Base-by-base conservation (phyloP, 2,329 filamentous ascomycete genomes). In the Parascedosporium putredinis region DNA sequence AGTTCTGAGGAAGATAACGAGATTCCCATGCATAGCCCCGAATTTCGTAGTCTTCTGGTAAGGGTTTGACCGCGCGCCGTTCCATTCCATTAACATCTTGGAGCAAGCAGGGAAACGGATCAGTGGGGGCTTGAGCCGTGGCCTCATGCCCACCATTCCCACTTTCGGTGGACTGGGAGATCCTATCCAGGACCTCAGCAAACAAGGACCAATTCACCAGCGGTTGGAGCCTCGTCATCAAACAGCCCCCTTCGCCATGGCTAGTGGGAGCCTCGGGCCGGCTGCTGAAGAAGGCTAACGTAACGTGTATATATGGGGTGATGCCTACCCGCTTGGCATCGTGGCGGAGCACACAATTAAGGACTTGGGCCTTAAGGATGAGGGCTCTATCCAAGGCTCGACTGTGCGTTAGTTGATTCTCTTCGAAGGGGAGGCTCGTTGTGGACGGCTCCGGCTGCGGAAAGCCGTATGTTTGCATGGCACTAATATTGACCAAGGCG, bases 41-140 rank as follows among this genome's bases (percentile, higher is more conserved):
- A 49, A 87, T 72, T 0, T 76, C 71, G 55, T 79, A 86, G 52
- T 89, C 85, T 45, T 88, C 85, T 0, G 83, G 81, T 0, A 88
- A 60, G 0, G 84, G 83, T 1, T 73, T 67, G 14, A 31, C 20
- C 2, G 18, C 24, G 9, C 18, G n/a, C 5, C 38, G 20, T 16
- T 3, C n/a, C 18, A 16, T 4, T 6, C 27, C 27, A 31, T 7
- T 7, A 31, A 31, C 27, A 3, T 40, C 14, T 14, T 12, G 22
- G 3, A 31, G 9, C 18, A 42, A 6, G 18, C 20, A 5, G n/a
- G 38, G 38, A 16, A 42, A 42, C 38, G 38, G 20, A 42, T 42
- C 20, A 5, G 4, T 8, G 12, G 44, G 24, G 20, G n/a, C 38
- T 6, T 7, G 25, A 3, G 46, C 20, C 5, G 14, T 18, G 27